Conservation (phyloP, 163 green algal genomes). For the Scenedesmus sp. region DNA sequence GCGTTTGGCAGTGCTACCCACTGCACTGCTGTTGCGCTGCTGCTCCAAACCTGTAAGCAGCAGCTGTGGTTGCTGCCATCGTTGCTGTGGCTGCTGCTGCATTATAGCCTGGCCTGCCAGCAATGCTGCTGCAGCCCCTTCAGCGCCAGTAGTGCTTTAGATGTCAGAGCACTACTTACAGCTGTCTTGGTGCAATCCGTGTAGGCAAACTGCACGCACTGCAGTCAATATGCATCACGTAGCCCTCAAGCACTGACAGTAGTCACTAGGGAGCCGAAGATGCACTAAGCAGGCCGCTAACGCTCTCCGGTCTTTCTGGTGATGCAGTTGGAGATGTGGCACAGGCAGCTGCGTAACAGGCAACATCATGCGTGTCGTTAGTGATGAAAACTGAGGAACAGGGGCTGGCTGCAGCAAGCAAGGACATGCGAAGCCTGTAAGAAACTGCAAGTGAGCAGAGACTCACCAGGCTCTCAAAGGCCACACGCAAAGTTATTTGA, state of each 20-base stretch:
- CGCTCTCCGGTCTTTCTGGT: not conserved
- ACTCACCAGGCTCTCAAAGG: not conserved
- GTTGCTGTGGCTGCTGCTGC: not conserved
- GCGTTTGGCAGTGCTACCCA: not conserved
- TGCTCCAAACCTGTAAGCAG: not conserved
- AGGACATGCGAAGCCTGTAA: not conserved
- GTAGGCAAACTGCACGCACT: not conserved
- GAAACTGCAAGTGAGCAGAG: not conserved
- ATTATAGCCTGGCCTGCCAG: not conserved
- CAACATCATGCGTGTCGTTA: not conserved
- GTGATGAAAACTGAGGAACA: not conserved
- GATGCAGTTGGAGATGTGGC: not conserved
- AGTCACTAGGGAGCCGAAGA: not conserved
- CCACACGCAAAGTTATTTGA: not conserved
- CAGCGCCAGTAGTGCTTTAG: not conserved
- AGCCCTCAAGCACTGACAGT: not conserved
- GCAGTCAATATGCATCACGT: not conserved
- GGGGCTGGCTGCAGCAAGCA: not conserved
- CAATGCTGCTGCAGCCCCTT: conserved; percentile 3
- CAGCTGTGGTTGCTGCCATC: not conserved
- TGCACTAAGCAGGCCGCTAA: not conserved
- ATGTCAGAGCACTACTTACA: not conserved
- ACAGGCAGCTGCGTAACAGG: not conserved
- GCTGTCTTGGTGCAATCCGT: not conserved
- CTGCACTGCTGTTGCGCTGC: not conserved